Base-by-base conservation (phyloP, 352 stramenopile species). In the Proteromonas lacertae region DNA sequence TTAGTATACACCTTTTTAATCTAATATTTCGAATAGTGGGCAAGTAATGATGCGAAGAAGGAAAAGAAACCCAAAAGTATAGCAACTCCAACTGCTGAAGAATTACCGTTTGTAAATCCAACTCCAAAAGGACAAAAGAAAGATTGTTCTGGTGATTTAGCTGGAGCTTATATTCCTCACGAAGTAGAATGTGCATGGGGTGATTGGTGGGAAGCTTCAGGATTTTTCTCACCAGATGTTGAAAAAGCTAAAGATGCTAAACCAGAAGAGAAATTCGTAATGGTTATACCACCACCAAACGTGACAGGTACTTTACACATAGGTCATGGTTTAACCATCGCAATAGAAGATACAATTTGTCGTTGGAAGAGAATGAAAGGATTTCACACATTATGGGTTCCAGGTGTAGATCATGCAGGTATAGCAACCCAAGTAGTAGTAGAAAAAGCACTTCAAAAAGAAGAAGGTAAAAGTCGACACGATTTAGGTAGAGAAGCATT, bases 371-470 rank as follows among this genome's bases (percentile, higher is more conserved):
- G 81, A 32, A 99, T 99, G 88, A 66, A 68, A 32, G 86, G 86
- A 42, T 76, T 88, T 50, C 60, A 80, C 17, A 87, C 90, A 19
- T 59, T 89, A 13, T 99, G 90, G 72, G 62, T 99, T 9, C 50
- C 57, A 47, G 76, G 76, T 19, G 50, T 43, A 20, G 88, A 99
- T 53, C 88, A 99, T 50, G 88, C 88, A 1, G 88, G 88, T 18
- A 99, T 99, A 50, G 88, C 86, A 5, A 97, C 88, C 16, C 88
- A 94, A 62, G 86, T 69, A 31, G 83, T 99, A 0, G 88, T 99
- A 3, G 88, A 99, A 60, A 88, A 90, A 48, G 87, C 91, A 55
- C 59, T 99, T 24, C 66, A 72, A 44, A 92, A 92, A 53, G 75
- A 93, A 42, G 48, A 66, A 29, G 65, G 66, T 5, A 5, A 59